Conservation (phyloP, 352 stramenopile genomes). For the Detonula confervacea region DNA sequence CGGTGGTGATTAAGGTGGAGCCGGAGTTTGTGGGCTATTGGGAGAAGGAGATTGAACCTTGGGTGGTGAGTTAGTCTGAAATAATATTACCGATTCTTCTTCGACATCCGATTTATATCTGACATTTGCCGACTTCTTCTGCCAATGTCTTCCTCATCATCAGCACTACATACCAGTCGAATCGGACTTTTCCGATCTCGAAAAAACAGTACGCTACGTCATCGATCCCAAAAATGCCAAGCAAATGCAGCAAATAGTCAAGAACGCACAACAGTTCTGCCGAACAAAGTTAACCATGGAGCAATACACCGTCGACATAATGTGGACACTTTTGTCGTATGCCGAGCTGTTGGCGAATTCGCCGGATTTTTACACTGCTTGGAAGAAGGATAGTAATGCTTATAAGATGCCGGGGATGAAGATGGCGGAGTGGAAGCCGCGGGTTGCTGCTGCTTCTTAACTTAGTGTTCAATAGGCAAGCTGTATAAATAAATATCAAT, state of each 20-base stretch:
- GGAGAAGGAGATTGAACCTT: constrained; percentile 18
- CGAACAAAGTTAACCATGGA: constrained; percentile 45
- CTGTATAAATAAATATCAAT: too few relatives aligned
- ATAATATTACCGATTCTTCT: too few relatives aligned
- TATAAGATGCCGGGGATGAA: constrained; percentile 18
- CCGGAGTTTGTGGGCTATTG: constrained; percentile 43
- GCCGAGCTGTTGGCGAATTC: constrained; percentile 19
- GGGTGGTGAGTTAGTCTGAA: constrained; percentile 16
- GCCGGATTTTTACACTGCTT: constrained; percentile 22
- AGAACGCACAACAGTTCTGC: constrained; percentile 38
- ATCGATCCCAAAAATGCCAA: constrained; percentile 30
- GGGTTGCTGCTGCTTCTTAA: not conserved
- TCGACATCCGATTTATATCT: too few relatives aligned
- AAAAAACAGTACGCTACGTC: constrained; percentile 33
- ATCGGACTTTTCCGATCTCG: constrained; percentile 40
- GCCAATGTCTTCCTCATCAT: constrained; percentile 1
- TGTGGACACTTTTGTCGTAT: constrained; percentile 40
- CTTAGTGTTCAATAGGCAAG: too few relatives aligned
- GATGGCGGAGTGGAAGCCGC: constrained; percentile 3
- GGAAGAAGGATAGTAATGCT: constrained; percentile 13
- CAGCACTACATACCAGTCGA: constrained; percentile 54
- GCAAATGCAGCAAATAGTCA: constrained; percentile 39
- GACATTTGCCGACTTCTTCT: not conserved
- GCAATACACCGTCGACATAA: constrained; percentile 32
- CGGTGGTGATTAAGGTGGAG: constrained; percentile 60